Base-by-base conservation (phyloP, 192 early-diverging fungal species). In the Oehlia diaphana region DNA sequence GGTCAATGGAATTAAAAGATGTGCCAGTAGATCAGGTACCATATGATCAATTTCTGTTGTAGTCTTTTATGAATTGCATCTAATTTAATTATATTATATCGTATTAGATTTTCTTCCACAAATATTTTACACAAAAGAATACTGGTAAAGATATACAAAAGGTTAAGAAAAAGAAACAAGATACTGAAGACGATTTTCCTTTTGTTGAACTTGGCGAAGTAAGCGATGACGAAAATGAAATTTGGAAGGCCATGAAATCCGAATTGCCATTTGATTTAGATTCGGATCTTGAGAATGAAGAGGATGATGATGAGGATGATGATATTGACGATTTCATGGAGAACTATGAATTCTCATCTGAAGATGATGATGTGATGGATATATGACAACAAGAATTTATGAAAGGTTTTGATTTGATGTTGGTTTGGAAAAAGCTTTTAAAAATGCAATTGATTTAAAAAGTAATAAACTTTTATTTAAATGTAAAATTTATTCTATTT, bases 161-260 rank as follows among this genome's bases (percentile, higher is more conserved):
- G n/a, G 77, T 78, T 61, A 63, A 58, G 44, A 78, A 81, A 39
- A 82, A 83, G 35, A 75, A 82, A 23, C 65, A 87, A 26, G 2
- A 31, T 26, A 68, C 72, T 21, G 78, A 63, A 12, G 82, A 75
- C 23, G 64, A 50, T 79, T 82, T 83, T 73, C 63, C 81, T 68
- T 84, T 82, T 78, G 61, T 72, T 35, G 83, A 39, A 37, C 80
- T 76, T 63, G 83, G 64, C 1, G 86, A 85, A 14, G 87, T 85
- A 49, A 89, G 86, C 28, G 89, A 84, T 62, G 80, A 62, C 4
- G 87, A 85, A 14, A 85, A 86, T 44, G 89, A 87, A 84, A 88
- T 96, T 35, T 96, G 95, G 95, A 81, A 89, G 35, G 97, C 95
- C 9, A 98, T 98, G 94, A 88, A 89, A 53, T 80, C 83, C 39